A percentile compares a stretch with the other conserved stretches of the same genome.
Conservation (phyloP, 495 filamentous ascomycete species). For the Filosporella fistucella region DNA sequence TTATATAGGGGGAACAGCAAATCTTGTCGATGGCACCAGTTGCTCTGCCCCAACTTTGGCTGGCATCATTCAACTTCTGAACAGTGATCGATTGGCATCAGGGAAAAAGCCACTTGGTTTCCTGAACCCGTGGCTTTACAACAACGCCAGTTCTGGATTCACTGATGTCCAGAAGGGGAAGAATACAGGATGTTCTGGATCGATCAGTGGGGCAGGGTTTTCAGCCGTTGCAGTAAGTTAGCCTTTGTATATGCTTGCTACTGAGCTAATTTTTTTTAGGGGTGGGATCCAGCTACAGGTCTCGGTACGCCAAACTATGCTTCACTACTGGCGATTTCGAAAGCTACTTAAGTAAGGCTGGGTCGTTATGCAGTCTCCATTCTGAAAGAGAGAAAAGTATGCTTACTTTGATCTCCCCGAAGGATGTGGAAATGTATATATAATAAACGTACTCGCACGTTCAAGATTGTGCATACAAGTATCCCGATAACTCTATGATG, state of each 20-base stretch:
- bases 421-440: too few relatives aligned
- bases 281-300: conserved; percentile 22
- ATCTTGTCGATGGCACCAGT: conserved; percentile 15
- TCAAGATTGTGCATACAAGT: too few relatives aligned
- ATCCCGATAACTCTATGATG: too few relatives aligned
- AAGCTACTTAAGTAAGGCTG: too few relatives aligned
- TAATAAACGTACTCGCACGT: too few relatives aligned
- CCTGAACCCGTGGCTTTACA: conserved; percentile 63
- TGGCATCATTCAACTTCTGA: conserved; percentile 50
- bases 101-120: conserved; percentile 52
- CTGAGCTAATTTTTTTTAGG: conserved; percentile 11
- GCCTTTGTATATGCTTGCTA: neutral
- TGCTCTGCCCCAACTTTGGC: conserved; percentile 47
- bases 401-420: too few relatives aligned
- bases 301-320: conserved; percentile 18
- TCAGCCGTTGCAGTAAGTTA: conserved; percentile 18
- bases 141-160: conserved; percentile 36
- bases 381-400: too few relatives aligned
- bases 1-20: neutral
- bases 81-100: conserved; percentile 46
- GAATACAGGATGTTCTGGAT: conserved; percentile 47
- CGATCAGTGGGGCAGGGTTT: conserved; percentile 20
- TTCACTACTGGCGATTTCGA: conserved; percentile 10
- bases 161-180: conserved; percentile 54
- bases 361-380: too few relatives aligned